phyloP scores from a whole-genome alignment of 805 yeast species.

The Lipomyces spencermartinsiae region DNA sequence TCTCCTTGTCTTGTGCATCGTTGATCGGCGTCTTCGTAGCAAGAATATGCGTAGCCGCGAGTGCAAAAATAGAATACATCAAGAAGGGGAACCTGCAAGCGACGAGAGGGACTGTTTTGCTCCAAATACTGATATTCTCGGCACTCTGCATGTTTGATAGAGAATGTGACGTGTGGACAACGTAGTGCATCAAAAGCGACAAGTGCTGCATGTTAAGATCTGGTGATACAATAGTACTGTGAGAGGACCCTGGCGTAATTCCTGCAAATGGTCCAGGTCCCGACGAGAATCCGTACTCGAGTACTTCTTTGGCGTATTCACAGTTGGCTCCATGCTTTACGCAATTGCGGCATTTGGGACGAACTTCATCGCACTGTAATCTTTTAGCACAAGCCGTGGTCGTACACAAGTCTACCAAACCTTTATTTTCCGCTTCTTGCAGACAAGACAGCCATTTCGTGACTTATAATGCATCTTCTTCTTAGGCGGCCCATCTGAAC shows the following conservation, averaged over 20 bases:
- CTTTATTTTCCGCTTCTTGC: conserved; percentile 30
- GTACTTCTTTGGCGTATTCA: conserved; percentile 20
- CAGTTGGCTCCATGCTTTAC: conserved; percentile 22
- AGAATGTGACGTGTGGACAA: conserved; percentile 17
- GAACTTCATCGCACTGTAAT: conserved; percentile 28
- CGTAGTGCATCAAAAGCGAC: conserved; percentile 16
- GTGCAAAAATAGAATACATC: conserved; percentile 24
- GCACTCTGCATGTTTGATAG: conserved; percentile 10
- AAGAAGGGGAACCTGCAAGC: conserved; percentile 26
- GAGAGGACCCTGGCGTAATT: neutral
- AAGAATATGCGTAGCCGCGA: conserved; percentile 22
- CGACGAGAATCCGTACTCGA: neutral
- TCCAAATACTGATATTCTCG: conserved; percentile 19
- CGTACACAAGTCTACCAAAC: neutral
- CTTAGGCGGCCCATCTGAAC: conserved; percentile 4
- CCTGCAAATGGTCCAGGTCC: neutral
- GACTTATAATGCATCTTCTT: conserved; percentile 25
- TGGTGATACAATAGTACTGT: conserved; percentile 7
- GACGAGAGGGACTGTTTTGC: conserved; percentile 8
- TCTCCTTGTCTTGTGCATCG: neutral
- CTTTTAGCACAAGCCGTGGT: neutral
- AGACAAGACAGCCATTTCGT: conserved; percentile 24
- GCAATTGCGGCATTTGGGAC: conserved; percentile 27
- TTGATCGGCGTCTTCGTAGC: conserved; percentile 9
- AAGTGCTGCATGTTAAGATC: conserved; percentile 28